Evolutionary conservation across 1,139 yeast species (phyloP).

Genomic region (Pichia inconspicua): DNA sequence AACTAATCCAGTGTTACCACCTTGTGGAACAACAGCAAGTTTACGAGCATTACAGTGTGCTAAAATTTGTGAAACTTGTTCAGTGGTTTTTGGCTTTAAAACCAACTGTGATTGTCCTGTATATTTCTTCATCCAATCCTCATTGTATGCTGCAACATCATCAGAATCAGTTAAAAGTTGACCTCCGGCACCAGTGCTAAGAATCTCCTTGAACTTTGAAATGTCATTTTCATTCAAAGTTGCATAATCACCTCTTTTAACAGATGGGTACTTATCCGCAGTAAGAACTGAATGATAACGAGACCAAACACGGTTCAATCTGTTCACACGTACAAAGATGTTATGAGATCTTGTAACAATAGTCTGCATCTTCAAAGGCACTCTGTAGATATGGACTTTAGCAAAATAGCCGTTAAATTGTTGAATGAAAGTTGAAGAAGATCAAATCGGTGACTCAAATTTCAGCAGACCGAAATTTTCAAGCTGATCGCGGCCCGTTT

Average conservation of each 20-base stretch:
- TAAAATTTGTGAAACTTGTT: conserved; percentile 69
- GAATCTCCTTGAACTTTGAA: conserved; percentile 50
- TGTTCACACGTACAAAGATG: not conserved
- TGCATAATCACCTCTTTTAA: conserved; percentile 26
- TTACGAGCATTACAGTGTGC: conserved; percentile 73
- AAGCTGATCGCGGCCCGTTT: conserved; percentile 6
- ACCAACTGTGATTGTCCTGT: conserved; percentile 78
- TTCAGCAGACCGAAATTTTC: too few species aligned
- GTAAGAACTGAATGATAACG: conserved; percentile 2
- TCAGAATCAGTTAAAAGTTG: conserved; percentile 45
- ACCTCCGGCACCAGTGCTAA: conserved; percentile 31
- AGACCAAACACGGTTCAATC: not conserved
- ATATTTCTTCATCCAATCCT: conserved; percentile 96
- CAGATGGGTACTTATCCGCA: conserved; percentile 12
- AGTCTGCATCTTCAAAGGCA: not conserved
- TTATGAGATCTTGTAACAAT: not conserved
- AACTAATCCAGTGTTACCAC: conserved; percentile 94
- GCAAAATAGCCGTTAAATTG: not conserved
- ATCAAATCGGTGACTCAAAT: not conserved
- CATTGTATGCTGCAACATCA: conserved; percentile 69
- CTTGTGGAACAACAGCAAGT: conserved; percentile 91
- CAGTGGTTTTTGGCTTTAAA: conserved; percentile 75
- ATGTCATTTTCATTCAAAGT: conserved; percentile 50
- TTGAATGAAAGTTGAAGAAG: not conserved
- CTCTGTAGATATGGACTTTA: not conserved